phyloP scores from a whole-genome alignment of 306 rosid genomes.

The Castanospermum australe region DNA sequence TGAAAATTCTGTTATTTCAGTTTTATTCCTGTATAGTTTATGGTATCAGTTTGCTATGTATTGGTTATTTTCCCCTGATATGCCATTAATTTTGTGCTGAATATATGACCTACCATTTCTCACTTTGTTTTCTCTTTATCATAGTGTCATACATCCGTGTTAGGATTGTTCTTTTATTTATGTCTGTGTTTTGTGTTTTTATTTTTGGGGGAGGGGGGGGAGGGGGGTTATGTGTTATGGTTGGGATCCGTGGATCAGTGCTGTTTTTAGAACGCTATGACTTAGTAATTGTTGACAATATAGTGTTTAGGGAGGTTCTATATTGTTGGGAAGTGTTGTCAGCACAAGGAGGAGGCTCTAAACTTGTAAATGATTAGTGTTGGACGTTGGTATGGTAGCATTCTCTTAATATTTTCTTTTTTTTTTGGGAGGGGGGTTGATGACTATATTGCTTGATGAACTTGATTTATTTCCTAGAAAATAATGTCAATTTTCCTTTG shows the following conservation, averaged over 20 bases:
- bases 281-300: background rate
- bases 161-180: background rate
- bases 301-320: background rate
- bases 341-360: background rate
- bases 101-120: background rate
- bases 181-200: background rate
- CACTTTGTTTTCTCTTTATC: background rate
- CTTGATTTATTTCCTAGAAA: background rate
- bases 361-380: background rate
- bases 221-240: background rate
- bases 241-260: background rate
- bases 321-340: background rate
- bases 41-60: background rate
- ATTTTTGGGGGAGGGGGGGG: background rate
- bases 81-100: background rate
- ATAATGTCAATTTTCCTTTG: background rate
- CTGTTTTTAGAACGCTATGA: background rate
- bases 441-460: background rate
- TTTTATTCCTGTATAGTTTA: background rate
- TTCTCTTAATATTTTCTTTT: background rate
- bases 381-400: no score
- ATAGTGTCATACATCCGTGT: background rate
- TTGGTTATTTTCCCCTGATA: background rate
- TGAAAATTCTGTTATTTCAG: background rate
- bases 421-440: background rate